Conservation (phyloP, 2,329 filamentous ascomycete species). For the Colletotrichum sp. region DNA sequence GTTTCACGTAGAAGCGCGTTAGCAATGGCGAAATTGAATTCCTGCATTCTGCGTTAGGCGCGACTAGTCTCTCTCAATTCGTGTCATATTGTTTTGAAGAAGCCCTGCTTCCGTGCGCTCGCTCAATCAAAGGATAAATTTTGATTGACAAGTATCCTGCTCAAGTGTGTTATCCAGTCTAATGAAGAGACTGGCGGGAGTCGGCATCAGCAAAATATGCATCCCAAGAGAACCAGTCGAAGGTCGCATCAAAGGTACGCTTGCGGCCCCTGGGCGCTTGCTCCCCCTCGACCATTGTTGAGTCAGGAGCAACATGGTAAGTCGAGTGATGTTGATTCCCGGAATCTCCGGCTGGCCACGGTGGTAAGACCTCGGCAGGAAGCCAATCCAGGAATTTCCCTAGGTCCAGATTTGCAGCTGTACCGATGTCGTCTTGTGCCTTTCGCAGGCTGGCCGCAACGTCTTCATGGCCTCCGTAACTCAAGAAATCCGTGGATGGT, state of each 20-base stretch:
- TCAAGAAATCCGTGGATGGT: not conserved
- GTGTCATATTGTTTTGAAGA: not conserved
- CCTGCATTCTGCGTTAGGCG: not conserved
- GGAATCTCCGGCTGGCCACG: not conserved
- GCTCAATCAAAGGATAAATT: not conserved
- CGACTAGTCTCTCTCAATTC: not conserved
- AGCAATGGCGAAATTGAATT: not conserved
- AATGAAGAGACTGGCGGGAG: not conserved
- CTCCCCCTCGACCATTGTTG: too few relatives aligned
- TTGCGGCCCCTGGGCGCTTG: not conserved
- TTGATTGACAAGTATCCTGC: not conserved
- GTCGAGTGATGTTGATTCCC: not conserved
- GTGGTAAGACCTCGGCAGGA: not conserved
- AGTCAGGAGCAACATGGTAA: not conserved
- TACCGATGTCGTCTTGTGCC: not conserved
- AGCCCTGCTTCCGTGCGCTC: not conserved
- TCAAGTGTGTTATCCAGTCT: not conserved
- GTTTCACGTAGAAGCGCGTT: not conserved
- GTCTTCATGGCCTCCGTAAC: not conserved
- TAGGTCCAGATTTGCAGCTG: not conserved
- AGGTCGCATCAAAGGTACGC: not conserved
- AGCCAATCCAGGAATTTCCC: not conserved
- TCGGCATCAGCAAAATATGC: not conserved
- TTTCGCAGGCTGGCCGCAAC: too few relatives aligned
- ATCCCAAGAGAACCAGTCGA: slow-evolving; percentile 11